Base-by-base conservation (phyloP, 2,329 filamentous ascomycete genomes). In the Colletotrichum abscissum region DNA sequence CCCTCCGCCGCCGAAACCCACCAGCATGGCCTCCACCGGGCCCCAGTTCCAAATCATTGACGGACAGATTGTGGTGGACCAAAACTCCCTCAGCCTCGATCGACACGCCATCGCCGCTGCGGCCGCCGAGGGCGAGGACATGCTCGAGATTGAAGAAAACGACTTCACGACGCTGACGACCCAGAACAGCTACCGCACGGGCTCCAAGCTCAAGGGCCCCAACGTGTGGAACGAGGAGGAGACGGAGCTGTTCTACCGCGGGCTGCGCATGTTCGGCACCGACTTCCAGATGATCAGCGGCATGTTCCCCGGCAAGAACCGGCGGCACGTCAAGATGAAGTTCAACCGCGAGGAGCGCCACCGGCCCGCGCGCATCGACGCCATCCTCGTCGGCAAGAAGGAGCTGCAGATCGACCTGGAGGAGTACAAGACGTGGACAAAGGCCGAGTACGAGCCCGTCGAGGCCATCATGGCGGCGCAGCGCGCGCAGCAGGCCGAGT, bases 251-350 rank as follows among this genome's bases (percentile, higher is more conserved):
- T 97, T 97, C 83, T 97, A 95, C 84, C 88, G 92, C 33, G 92
- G 91, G 1, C 86, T 97, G 2, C 84, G 87, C 70, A 93, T 92
- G 87, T 95, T 95, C 78, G 94, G 94, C 69, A 96, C 93, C 1
- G 94, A 96, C 80, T 97, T 97, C 79, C 89, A 92, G 80, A 94
- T 94, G 83, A 95, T 97, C 77, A 88, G 90, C 72, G 90, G 90
- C 77, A 91, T 95, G 88, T 95, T 97, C 78, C 89, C 91, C 1
- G 88, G 89, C 75, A 91, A 92, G 78, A 93, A 89, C 73, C 88
- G 94, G 22, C 89, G 92, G 38, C 91, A 94, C 80, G 88, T 97
- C 83, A 96, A 96, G 84, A 88, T 92, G 76, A 97, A 97, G 80
- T 97, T 94, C 83, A 93, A 92, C 78, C 91, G 92, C 74, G 94